Percentiles rank a stretch among this genome's conserved stretches.
These are phyloP conservation scores for Populus tremula DNA, from an alignment of 345 rosid species.

Conservation along the genomic window DNA sequence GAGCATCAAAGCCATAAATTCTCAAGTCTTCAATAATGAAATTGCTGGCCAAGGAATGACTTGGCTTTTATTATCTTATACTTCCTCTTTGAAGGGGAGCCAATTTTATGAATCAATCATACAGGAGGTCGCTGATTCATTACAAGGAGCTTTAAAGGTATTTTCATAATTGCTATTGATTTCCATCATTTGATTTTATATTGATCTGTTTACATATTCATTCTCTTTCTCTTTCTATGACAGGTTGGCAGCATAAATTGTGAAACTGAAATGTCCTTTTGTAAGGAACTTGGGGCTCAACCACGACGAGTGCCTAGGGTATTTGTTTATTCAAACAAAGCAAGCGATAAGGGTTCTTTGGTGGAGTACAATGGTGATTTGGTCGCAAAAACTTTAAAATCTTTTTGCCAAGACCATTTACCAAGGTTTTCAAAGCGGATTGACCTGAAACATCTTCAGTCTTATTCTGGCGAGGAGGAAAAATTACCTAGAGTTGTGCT, in stretches of 20 bases:
- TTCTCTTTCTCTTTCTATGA: conserved; percentile 10
- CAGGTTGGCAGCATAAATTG: conserved; percentile 83
- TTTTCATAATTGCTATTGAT: not conserved
- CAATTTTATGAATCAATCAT: conserved; percentile 53
- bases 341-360: conserved; percentile 51
- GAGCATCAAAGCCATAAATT: conserved; percentile 44
- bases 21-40: conserved; percentile 61
- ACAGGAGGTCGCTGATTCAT: conserved; percentile 57
- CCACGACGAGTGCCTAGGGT: conserved; percentile 58
- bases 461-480: conserved; percentile 30
- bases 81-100: conserved; percentile 46
- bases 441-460: conserved; percentile 43
- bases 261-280: conserved; percentile 63
- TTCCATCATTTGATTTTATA: not conserved
- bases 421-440: conserved; percentile 70
- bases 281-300: conserved; percentile 57
- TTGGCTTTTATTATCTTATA: conserved; percentile 73
- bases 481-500: conserved; percentile 61
- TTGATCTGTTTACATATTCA: not conserved
- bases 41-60: conserved; percentile 71
- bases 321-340: conserved; percentile 60
- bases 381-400: conserved; percentile 48
- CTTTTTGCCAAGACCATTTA: conserved; percentile 73
- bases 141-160: conserved; percentile 90
- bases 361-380: conserved; percentile 73